A percentile compares a stretch with the other conserved stretches of the same genome.
These are phyloP conservation scores for Citrus mangshanensis DNA, from an alignment of 345 rosid species.

Conservation along the genomic window DNA sequence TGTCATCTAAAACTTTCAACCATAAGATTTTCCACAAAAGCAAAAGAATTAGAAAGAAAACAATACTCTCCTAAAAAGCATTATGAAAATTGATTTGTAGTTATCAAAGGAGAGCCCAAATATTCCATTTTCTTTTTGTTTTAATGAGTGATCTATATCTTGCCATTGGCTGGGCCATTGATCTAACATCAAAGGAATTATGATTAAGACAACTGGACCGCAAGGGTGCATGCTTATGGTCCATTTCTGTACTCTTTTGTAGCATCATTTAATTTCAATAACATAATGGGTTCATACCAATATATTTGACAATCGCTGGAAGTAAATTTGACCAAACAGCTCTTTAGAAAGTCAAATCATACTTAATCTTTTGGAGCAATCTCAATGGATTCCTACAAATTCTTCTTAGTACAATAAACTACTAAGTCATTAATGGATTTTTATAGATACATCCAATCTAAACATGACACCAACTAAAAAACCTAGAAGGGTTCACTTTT, in stretches of 20 bases:
- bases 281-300: conserved; percentile 33
- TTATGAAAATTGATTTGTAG: not conserved
- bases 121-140: not conserved
- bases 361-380: conserved; percentile 22
- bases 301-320: conserved; percentile 23
- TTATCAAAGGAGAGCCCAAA: not conserved
- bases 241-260: not conserved
- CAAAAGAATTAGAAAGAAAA: not conserved
- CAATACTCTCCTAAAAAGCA: not conserved
- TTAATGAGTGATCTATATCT: not conserved
- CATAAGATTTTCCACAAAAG: not conserved
- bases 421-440: not conserved
- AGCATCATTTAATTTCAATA: conserved; percentile 14
- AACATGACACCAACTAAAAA: conserved; percentile 9
- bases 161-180: not conserved
- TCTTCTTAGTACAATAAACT: not conserved
- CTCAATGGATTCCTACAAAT: conserved; percentile 10
- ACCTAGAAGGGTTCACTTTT: conserved; percentile 23
- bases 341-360: conserved; percentile 30
- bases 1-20: not conserved
- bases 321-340: conserved; percentile 17
- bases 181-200: conserved; percentile 5
- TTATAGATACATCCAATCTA: not conserved
- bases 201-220: conserved; percentile 18
- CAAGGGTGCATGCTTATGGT: conserved; percentile 20